Base-by-base conservation (phyloP, 1,284 basidiomycete genomes). In the Quambalaria eucalypti region DNA sequence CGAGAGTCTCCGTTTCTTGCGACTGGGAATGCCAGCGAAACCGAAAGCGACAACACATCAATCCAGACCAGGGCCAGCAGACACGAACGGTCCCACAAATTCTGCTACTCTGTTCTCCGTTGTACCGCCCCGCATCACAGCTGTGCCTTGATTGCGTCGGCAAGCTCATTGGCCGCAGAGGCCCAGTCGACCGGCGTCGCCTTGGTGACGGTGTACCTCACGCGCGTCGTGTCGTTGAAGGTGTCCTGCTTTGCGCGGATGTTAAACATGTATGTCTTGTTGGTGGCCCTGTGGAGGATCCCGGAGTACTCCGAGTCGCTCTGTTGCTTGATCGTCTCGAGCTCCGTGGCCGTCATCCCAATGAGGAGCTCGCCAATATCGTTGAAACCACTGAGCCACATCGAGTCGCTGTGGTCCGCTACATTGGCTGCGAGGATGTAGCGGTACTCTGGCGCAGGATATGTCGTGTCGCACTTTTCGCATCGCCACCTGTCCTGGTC, bases 301-400 rank as follows among this genome's bases (percentile, higher is more conserved):
- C 78, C 78, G 57, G 82, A 82, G 73, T 82, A 90, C 54, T 81
- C 80, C 21, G 76, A 70, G 9, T 87, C 87, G 69, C 87, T 81
- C 12, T 81, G 80, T 12, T 85, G 88, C 79, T 82, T 87, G 58
- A 90, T 79, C 31, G 81, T 80, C 57, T 87, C 78, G 29, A 97
- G 77, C 42, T 93, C 85, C 69, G 90, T 84, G 14, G 90, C 95
- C 19, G 83, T 78, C 79, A 85, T 85, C 30, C 84, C 87, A 28
- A 73, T 62, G 62, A 98, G 84, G 21, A 80, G 78, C 56, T 84
- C 77, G 2, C 91, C 93, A 28, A 87, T 84, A 14, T 98, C 95
- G 76, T 98, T 96, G 81, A 98, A 98, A 1, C 89, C 90, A 57
- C 88, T 88, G 42, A 98, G 79, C 93, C 93, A 99, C 26, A 86